Evolutionary conservation across 1,284 basidiomycete species (phyloP).

Genomic region (Gomphus bonarii): DNA sequence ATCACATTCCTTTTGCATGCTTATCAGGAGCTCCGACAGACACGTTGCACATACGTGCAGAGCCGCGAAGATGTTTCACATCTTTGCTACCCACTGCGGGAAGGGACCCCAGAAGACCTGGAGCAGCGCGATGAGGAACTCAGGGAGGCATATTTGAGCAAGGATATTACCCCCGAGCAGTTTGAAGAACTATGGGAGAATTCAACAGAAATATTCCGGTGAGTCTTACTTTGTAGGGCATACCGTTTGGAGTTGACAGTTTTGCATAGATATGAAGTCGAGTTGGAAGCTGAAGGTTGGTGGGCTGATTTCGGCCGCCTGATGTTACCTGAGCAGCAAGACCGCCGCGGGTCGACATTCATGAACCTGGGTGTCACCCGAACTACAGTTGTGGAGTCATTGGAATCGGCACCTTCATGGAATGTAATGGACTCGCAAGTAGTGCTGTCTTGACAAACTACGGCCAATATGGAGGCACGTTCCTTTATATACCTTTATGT

Average conservation of each 20-base stretch:
- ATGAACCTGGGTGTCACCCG: conserved; percentile 1
- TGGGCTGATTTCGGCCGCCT: conserved; percentile 1
- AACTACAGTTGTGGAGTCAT: neutral
- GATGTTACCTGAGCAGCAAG: neutral
- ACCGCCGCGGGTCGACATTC: neutral
- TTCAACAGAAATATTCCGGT: conserved; percentile 3
- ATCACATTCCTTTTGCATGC: conserved; percentile 40
- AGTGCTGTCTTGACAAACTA: neutral
- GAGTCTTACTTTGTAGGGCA: neutral
- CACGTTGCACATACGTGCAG: conserved; percentile 28
- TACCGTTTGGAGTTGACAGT: neutral
- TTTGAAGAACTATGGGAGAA: conserved; percentile 4
- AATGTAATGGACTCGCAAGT: neutral
- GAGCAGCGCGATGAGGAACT: conserved; percentile 2
- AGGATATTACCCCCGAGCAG: neutral
- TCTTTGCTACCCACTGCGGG: neutral
- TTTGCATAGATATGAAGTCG: conserved; percentile 1
- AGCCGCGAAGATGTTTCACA: conserved; percentile 12
- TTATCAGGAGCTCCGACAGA: conserved; percentile 38
- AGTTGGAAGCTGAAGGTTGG: conserved; percentile 5
- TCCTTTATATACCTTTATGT: neutral
- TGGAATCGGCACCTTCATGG: neutral
- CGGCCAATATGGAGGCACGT: neutral
- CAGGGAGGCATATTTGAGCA: neutral
- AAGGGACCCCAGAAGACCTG: neutral